phyloP scores from a whole-genome alignment of 495 filamentous ascomycete genomes.

The Penicillium daleae region DNA sequence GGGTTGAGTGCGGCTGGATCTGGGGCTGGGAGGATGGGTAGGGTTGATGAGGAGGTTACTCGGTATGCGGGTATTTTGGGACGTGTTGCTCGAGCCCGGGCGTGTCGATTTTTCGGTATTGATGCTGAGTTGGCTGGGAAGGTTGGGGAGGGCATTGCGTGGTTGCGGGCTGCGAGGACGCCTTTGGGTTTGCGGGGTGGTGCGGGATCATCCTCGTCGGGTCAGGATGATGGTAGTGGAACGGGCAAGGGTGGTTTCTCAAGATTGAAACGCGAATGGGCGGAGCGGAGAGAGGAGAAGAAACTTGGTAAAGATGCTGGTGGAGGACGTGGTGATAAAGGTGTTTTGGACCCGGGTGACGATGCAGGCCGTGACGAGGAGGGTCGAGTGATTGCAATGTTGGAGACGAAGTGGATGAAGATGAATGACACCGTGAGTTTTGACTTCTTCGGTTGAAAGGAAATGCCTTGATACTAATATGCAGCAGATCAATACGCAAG shows the following conservation, averaged over 20 bases:
- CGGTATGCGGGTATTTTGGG: slow-evolving; percentile 75
- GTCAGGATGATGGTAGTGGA: slow-evolving; percentile 22
- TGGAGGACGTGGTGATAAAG: slow-evolving; percentile 59
- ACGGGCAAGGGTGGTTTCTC: slow-evolving; percentile 51
- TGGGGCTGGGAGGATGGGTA: slow-evolving; percentile 21
- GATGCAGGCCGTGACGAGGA: slow-evolving; percentile 88
- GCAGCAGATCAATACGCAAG: slow-evolving; percentile 75
- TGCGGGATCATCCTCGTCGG: slow-evolving; percentile 14
- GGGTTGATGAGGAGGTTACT: slow-evolving; percentile 62
- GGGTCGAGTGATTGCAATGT: slow-evolving; percentile 78
- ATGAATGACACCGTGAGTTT: slow-evolving; percentile 85
- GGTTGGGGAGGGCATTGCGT: slow-evolving; percentile 80
- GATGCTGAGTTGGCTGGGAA: slow-evolving; percentile 83
- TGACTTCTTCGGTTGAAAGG: neutral
- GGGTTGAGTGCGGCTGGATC: slow-evolving; percentile 48
- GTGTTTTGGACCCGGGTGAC: slow-evolving; percentile 69
- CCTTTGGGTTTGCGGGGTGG: slow-evolving; percentile 62
- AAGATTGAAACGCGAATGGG: slow-evolving; percentile 54
- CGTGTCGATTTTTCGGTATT: slow-evolving; percentile 86
- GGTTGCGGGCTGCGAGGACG: slow-evolving; percentile 72
- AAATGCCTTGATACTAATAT: slow-evolving; percentile 7
- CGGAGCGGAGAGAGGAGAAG: slow-evolving; percentile 48
- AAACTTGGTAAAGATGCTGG: slow-evolving; percentile 74
- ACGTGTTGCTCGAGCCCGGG: slow-evolving; percentile 74
- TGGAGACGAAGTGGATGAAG: slow-evolving; percentile 88